Base-by-base conservation (phyloP, 2,329 filamentous ascomycete species). In the Dichotomopilus funicola region DNA sequence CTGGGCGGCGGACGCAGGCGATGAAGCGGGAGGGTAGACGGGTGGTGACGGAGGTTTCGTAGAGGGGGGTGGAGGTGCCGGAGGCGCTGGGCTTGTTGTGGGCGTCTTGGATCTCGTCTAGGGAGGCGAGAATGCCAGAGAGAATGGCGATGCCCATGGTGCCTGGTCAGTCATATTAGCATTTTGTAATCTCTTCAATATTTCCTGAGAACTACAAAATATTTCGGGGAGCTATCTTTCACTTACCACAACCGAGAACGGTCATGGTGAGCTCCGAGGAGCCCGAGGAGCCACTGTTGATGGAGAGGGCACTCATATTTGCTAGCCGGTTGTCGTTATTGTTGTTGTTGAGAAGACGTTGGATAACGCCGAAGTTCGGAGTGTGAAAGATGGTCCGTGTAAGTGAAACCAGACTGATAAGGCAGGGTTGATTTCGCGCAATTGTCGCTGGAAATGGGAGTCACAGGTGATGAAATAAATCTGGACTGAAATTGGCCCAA, bases 81-180 rank as follows among this genome's bases (percentile, higher is more conserved):
- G 76, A 73, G 61, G 70, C 73, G 50, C 67, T 71, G 66, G 74
- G 75, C 48, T 75, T 73, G 62, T 71, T 78, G 61, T 72, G 72
- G 50, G 72, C 72, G 41, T 49, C 51, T 43, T 54, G 51, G 37
- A 56, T 51, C 49, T 59, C 57, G 42, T 56, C 54, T 45, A 94
- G 78, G 9, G 87, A 88, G 58, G 82, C 77, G 63, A 95, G 80
- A 66, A 96, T 86, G 61, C 89, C 90, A 53, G 81, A 85, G 55
- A 95, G 81, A 63, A 95, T 91, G 56, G 89, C 89, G 58, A 89
- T 88, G 57, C 90, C 90, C 83, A 95, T 88, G 52, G 85, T 91
- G 62, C 89, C 87, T 91, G 63, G 51, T 12, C 40, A 56, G 42
- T 51, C 64, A 44, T 65, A 57, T 49, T 53, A 53, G 27, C 6